Evolutionary conservation across 2,329 filamentous ascomycete species (phyloP).

Genomic region (Calonectria hongkongensis): DNA sequence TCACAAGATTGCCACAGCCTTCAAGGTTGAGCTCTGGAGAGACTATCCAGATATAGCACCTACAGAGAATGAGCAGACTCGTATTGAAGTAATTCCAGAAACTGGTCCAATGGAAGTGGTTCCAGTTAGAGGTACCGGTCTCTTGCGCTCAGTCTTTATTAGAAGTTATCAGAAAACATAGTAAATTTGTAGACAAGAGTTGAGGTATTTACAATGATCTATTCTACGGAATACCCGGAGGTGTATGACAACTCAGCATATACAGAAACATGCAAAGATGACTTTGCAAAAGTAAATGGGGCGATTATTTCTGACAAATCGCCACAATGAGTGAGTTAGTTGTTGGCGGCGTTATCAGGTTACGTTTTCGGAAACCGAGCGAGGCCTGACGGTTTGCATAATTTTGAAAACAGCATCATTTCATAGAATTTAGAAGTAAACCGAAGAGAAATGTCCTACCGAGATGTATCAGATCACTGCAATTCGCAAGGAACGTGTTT

Average conservation of each 20-base stretch:
- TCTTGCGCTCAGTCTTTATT: constrained; percentile 66
- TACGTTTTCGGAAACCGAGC: constrained; percentile 4
- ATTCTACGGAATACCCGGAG: not conserved
- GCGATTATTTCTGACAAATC: constrained; percentile 12
- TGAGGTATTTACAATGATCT: not conserved
- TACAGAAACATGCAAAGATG: not conserved
- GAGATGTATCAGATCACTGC: not conserved
- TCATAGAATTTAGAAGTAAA: not conserved
- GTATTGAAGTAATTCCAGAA: constrained; percentile 49
- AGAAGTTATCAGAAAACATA: not conserved
- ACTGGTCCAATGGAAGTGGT: constrained; percentile 52
- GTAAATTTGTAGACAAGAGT: constrained; percentile 16
- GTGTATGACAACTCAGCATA: not conserved
- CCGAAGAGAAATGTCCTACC: not conserved
- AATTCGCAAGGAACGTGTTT: not conserved
- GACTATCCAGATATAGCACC: constrained; percentile 74
- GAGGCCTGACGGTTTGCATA: not conserved
- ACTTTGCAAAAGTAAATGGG: not conserved
- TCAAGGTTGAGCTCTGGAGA: constrained; percentile 80
- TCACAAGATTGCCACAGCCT: constrained; percentile 54
- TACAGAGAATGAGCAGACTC: constrained; percentile 52
- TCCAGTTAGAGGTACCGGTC: constrained; percentile 67
- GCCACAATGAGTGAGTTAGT: constrained; percentile 24
- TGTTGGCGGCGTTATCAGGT: constrained; percentile 14
- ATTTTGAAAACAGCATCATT: not conserved